Conservation (phyloP, 805 yeast genomes). For the Hanseniaspora jakobsenii region DNA sequence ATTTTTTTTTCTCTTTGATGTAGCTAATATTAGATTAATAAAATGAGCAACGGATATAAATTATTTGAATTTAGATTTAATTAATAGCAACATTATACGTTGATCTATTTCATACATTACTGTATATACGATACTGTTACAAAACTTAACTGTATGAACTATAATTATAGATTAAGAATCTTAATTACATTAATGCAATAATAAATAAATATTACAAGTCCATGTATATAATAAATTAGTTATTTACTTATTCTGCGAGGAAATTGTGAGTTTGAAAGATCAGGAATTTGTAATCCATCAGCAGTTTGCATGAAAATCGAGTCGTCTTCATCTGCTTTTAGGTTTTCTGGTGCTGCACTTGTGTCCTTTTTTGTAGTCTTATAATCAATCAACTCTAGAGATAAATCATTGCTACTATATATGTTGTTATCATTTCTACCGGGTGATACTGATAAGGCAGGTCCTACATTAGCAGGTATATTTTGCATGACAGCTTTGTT, state of each 20-base stretch:
- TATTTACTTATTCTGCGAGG: not conserved
- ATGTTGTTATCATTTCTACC: not conserved
- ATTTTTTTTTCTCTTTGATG: not conserved
- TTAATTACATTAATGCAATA: too few relatives aligned
- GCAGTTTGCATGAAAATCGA: constrained; percentile 25
- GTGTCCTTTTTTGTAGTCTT: constrained; percentile 4
- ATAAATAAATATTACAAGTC: too few relatives aligned
- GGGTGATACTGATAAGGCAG: not conserved
- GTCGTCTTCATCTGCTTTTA: constrained; percentile 16
- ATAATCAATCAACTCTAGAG: too few relatives aligned
- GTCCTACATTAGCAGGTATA: not conserved
- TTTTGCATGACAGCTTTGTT: not conserved
- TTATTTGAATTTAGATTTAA: not conserved
- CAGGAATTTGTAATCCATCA: constrained; percentile 30
- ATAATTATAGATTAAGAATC: too few relatives aligned
- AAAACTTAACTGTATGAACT: too few relatives aligned
- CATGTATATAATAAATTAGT: too few relatives aligned
- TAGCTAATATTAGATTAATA: not conserved
- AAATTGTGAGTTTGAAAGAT: constrained; percentile 29
- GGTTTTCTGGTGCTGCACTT: too few relatives aligned
- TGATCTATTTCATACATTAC: too few relatives aligned
- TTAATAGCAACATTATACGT: too few relatives aligned
- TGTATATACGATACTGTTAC: too few relatives aligned
- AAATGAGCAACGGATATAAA: not conserved
- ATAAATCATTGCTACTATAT: too few relatives aligned